Percentiles rank a stretch among this genome's conserved stretches.
Conservation (phyloP, 768 basidiomycete genomes). For the Tylopilus balloui region DNA sequence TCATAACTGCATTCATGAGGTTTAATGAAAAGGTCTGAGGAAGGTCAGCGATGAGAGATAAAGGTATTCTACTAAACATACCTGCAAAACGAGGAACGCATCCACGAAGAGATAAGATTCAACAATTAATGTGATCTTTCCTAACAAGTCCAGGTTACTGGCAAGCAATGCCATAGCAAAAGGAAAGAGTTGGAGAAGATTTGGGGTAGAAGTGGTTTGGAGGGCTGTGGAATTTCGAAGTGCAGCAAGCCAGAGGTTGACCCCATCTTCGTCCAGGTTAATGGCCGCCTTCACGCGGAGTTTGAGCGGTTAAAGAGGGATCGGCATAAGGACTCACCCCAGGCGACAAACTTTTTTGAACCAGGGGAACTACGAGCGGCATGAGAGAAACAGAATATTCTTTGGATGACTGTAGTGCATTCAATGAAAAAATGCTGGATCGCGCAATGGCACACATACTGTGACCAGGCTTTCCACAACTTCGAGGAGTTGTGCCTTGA, state of each 20-base stretch:
- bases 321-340: constrained; percentile 36
- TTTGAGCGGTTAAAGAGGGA: neutral
- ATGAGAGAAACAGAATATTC: constrained; percentile 54
- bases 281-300: constrained; percentile 47
- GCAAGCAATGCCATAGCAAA: constrained; percentile 54
- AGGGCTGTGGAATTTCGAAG: constrained; percentile 61
- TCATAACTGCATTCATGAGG: constrained; percentile 53
- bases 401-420: constrained; percentile 53
- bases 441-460: constrained; percentile 37
- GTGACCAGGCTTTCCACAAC: constrained; percentile 67
- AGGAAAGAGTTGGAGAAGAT: constrained; percentile 64
- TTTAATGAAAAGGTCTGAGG: constrained; percentile 50
- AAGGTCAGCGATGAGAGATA: constrained; percentile 1
- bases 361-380: constrained; percentile 55
- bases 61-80: constrained; percentile 28
- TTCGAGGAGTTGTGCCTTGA: constrained; percentile 65
- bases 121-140: constrained; percentile 58
- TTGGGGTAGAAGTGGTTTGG: constrained; percentile 43
- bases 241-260: constrained; percentile 70
- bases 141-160: constrained; percentile 70
- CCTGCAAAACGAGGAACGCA: constrained; percentile 57
- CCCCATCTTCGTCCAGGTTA: constrained; percentile 73
- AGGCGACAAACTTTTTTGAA: constrained; percentile 60
- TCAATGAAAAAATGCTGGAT: neutral
- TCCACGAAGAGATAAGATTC: constrained; percentile 82